Percentiles rank a stretch among this genome's conserved stretches.
These are phyloP conservation scores for Ustulina deusta DNA, from an alignment of 2,329 filamentous ascomycete species.

Conservation along the genomic window DNA sequence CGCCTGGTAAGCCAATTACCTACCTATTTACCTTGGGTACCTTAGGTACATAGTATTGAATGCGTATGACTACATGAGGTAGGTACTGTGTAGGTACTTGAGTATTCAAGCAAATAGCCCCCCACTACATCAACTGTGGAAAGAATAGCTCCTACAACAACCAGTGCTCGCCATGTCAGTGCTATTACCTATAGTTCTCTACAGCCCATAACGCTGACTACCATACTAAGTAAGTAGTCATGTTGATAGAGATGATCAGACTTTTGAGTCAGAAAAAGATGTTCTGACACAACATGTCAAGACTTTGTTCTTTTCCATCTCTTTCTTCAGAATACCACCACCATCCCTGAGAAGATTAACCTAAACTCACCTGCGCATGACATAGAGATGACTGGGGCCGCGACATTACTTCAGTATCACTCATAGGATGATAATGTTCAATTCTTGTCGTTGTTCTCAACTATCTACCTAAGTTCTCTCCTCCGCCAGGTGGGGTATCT, in stretches of 20 bases:
- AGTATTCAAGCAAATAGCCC: too few relatives aligned
- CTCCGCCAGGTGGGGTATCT: slow-evolving; percentile 48
- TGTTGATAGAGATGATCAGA: background rate
- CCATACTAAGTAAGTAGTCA: too few relatives aligned
- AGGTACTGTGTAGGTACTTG: too few relatives aligned
- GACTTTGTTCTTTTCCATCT: background rate
- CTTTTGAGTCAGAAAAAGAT: background rate
- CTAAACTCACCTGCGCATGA: background rate
- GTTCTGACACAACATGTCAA: background rate
- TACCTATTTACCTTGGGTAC: too few relatives aligned
- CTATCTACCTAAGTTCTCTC: slow-evolving; percentile 32
- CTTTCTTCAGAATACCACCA: background rate
- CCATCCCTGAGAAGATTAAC: background rate
- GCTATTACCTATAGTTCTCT: too few relatives aligned
- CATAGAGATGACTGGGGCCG: background rate
- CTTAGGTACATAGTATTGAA: too few relatives aligned
- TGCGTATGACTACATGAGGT: too few relatives aligned
- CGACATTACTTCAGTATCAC: background rate
- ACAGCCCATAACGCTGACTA: background rate
- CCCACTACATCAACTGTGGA: too few relatives aligned
- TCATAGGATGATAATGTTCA: background rate
- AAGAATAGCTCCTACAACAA: too few relatives aligned
- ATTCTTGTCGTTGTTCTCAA: slow-evolving; percentile 28
- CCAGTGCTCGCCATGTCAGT: too few relatives aligned
- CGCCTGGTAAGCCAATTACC: too few relatives aligned